These are phyloP conservation scores for Podospora pseudoanserina DNA, from an alignment of 495 filamentous ascomycete genomes.

Conservation along the genomic window DNA sequence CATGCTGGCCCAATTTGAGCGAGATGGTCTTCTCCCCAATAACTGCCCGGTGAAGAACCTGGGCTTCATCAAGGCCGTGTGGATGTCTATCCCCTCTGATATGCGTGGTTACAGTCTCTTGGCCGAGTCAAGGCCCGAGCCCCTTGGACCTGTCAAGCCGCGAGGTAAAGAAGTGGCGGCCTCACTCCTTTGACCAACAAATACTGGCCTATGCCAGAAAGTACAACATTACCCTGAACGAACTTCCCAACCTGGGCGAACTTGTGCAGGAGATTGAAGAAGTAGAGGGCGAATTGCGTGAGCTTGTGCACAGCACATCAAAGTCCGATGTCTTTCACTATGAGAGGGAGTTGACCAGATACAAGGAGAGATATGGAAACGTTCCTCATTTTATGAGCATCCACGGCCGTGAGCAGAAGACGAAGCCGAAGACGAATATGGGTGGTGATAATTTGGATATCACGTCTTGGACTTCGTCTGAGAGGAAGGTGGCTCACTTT, in stretches of 20 bases:
- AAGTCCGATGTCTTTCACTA: slow-evolving; percentile 23
- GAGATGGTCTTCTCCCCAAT: slow-evolving; percentile 22
- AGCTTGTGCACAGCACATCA: slow-evolving; percentile 11
- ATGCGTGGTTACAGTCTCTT: slow-evolving; percentile 13
- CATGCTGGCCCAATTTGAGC: slow-evolving; percentile 37
- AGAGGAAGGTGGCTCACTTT: slow-evolving; percentile 24
- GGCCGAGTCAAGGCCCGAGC: slow-evolving; percentile 3
- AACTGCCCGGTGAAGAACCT: slow-evolving; percentile 32
- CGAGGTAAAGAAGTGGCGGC: slow-evolving; percentile 26
- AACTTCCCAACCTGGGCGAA: slow-evolving; percentile 30
- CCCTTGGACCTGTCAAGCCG: slow-evolving; percentile 17
- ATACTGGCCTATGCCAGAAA: slow-evolving; percentile 26
- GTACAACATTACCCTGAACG: slow-evolving; percentile 24
- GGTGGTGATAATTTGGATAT: slow-evolving; percentile 38
- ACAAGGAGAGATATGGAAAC: slow-evolving; percentile 11
- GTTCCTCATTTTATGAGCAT: slow-evolving; percentile 9
- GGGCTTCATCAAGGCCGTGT: slow-evolving; percentile 36
- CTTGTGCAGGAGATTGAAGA: slow-evolving; percentile 17
- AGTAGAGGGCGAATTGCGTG: slow-evolving; percentile 23
- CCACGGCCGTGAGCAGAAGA: not conserved
- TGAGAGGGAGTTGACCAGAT: slow-evolving; percentile 18
- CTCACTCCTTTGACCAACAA: slow-evolving; percentile 16
- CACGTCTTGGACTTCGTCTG: slow-evolving; percentile 31
- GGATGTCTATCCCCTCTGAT: slow-evolving; percentile 18
- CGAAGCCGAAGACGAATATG: slow-evolving; percentile 14